phyloP scores from a whole-genome alignment of 164 flowering plant species.

The Vitis riparia region DNA sequence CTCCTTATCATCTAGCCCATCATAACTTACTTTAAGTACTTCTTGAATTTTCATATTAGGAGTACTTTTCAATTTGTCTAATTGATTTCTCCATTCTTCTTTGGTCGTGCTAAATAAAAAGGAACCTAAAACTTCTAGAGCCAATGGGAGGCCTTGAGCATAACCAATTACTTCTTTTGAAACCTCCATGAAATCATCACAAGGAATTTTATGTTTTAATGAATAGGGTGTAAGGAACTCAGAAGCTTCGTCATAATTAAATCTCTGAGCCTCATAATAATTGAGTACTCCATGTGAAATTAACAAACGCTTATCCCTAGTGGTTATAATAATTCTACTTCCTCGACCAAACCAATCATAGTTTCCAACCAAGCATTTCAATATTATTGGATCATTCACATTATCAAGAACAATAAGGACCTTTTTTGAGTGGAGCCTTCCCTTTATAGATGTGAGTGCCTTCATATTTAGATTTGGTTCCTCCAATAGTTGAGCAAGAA shows the following conservation, averaged over 20 bases:
- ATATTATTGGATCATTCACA: not conserved
- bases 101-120: not conserved
- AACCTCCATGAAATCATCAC: not conserved
- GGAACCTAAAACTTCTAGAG: conserved; percentile 5
- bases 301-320: conserved; percentile 8
- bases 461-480: not conserved
- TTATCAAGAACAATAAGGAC: conserved; percentile 12
- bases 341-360: conserved; percentile 11
- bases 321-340: conserved; percentile 10
- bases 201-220: not conserved
- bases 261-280: not conserved
- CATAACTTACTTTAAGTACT: not conserved
- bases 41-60: conserved; percentile 1
- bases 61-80: not conserved
- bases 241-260: not conserved
- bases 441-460: not conserved
- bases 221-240: not conserved
- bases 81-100: not conserved
- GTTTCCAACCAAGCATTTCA: conserved; percentile 5
- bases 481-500: too few relatives aligned
- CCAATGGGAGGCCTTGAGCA: conserved; percentile 6
- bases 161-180: not conserved
- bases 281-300: not conserved
- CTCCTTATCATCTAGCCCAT: not conserved
- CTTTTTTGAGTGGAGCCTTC: not conserved